Evolutionary conservation across 192 early-diverging fungal species (phyloP).

Genomic region (Rhizophagus clarus): DNA sequence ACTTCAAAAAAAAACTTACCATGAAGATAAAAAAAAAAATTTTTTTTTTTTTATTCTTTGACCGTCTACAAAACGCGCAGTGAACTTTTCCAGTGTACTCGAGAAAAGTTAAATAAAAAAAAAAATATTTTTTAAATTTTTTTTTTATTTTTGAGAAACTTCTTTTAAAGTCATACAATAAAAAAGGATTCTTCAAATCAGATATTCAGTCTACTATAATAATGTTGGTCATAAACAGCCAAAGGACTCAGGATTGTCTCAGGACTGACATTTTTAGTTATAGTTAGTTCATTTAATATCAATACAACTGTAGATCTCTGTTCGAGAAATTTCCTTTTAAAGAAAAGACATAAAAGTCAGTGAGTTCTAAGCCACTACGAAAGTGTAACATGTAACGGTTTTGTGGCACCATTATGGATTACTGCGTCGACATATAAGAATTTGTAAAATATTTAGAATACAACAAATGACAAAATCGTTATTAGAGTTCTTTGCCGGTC

Average conservation of each 20-base stretch:
- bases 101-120: background rate
- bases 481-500: too few species aligned
- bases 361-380: too few species aligned
- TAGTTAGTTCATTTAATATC: too few species aligned
- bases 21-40: background rate
- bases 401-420: too few species aligned
- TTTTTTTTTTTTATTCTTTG: background rate
- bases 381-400: too few species aligned
- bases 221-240: background rate
- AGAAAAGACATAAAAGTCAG: too few species aligned
- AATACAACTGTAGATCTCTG: too few species aligned
- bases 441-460: too few species aligned
- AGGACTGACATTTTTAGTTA: background rate
- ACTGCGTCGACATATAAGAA: too few species aligned
- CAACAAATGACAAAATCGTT: too few species aligned
- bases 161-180: background rate
- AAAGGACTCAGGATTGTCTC: background rate
- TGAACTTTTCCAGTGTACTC: background rate
- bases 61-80: background rate
- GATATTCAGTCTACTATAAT: background rate
- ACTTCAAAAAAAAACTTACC: background rate
- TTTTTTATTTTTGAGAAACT: background rate
- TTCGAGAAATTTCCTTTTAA: too few species aligned
- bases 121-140: background rate
- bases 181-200: too few species aligned